Evolutionary conservation across 306 rosid species (phyloP), one percentile per base, ranked within the genome.

Genomic region (Pyrus betulifolia): DNA sequence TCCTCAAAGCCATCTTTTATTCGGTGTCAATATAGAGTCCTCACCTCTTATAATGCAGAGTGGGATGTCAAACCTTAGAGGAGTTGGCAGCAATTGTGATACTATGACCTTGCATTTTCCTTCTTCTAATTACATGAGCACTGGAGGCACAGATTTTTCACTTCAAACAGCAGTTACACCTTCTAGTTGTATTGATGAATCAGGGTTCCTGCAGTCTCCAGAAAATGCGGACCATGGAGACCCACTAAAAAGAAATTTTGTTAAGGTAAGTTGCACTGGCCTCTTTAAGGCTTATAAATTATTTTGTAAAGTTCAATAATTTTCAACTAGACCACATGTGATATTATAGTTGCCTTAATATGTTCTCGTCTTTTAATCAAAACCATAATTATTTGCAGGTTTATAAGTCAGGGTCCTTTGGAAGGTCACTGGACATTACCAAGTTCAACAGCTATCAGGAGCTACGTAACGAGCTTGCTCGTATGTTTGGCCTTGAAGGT

Each of bases 1-100:
- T 85, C 93, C 96, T 2, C 97, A 92, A 58, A 87, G 89, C 74
- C 89, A 88, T 87, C 97, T 95, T 82, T 80, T 95, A 59, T 95
- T 95, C 69, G 99, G 99, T 42, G 95, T 95, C 69, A 92, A 91
- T 78, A 92, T 95, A 70, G 98, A 95, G 67, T 88, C 96, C 14
- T 85, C 97, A 6, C 85, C 97, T 62, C 95, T 95, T 74, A 83
- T 95, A 51, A 80, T 92, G 88, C 95, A 89, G 81, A 89, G 89
- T n/a, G 95, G 92, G 74, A 85, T 92, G 81, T 85, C 97, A 52
- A 85, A 71, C 76, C 88, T 88, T 60, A 90, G 92, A 84, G 96
- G 89, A 70, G 87, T 90, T 10, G 75, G 89, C 69, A 80, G 79
- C 21, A 89, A 89, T 63, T 62, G 74, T 67, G 87, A 85, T 74